A percentile compares a stretch with the other conserved stretches of the same genome.
Evolutionary conservation across 129 eudicot species (phyloP).

Genomic region (Centella asiatica): DNA sequence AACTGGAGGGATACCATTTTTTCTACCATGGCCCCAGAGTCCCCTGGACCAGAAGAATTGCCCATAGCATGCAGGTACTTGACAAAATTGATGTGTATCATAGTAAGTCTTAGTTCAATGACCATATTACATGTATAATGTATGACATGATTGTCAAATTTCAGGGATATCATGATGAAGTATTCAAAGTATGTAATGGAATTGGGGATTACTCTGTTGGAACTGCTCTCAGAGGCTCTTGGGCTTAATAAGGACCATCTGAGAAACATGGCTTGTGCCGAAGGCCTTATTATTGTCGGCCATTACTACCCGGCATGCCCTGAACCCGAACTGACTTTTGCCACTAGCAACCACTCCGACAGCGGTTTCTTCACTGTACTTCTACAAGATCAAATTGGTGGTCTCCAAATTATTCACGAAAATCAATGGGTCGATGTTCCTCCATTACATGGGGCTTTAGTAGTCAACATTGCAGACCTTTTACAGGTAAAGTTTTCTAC

Average conservation of each 20-base stretch:
- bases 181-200: conserved; percentile 1
- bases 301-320: conserved; percentile 18
- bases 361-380: conserved; percentile 11
- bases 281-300: conserved; percentile 9
- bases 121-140: too few relatives aligned
- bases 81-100: not conserved
- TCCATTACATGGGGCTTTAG: conserved; percentile 10
- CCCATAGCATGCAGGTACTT: conserved; percentile 17
- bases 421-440: conserved; percentile 13
- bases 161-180: conserved; percentile 9
- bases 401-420: conserved; percentile 10
- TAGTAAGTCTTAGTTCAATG: too few relatives aligned
- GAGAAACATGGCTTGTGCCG: conserved; percentile 10
- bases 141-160: not conserved
- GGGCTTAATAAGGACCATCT: conserved; percentile 3
- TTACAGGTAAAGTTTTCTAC: conserved; percentile 3
- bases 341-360: conserved; percentile 10
- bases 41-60: conserved; percentile 14
- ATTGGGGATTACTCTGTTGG: conserved; percentile 8
- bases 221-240: conserved; percentile 12
- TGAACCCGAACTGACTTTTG: conserved; percentile 12
- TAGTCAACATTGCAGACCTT: conserved; percentile 16
- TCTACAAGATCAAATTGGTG: conserved; percentile 14
- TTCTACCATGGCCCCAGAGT: conserved; percentile 1
- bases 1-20: conserved; percentile 22